Conservation (phyloP, 2,329 filamentous ascomycete genomes). For the Teratosphaeriaceae sp. region DNA sequence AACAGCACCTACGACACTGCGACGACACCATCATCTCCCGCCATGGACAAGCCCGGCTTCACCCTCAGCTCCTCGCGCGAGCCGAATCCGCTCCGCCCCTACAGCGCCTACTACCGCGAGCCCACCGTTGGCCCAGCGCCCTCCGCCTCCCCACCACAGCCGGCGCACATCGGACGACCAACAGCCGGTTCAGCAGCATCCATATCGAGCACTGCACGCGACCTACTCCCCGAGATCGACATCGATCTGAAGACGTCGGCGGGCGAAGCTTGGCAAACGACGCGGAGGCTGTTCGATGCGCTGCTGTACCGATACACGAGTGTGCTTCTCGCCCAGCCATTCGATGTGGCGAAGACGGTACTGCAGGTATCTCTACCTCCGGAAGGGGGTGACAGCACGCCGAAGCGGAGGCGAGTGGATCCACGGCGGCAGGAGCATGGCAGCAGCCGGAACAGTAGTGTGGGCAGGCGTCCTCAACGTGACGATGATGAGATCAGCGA, state of each 20-base stretch:
- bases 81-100: constrained; percentile 61
- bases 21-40: background rate
- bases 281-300: constrained; percentile 73
- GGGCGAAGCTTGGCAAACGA: constrained; percentile 30
- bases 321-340: constrained; percentile 85
- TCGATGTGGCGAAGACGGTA: constrained; percentile 93
- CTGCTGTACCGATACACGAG: constrained; percentile 88
- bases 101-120: constrained; percentile 39
- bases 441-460: constrained; percentile 5
- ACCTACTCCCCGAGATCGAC: constrained; percentile 84
- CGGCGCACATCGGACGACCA: constrained; percentile 40
- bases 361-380: constrained; percentile 62
- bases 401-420: constrained; percentile 21
- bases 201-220: constrained; percentile 62
- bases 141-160: constrained; percentile 30
- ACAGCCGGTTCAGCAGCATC: constrained; percentile 29
- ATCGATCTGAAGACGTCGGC: constrained; percentile 50
- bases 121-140: constrained; percentile 57
- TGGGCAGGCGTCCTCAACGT: constrained; percentile 10
- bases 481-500: constrained; percentile 15
- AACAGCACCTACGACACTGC: background rate
- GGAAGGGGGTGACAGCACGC: constrained; percentile 26
- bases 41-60: constrained; percentile 13
- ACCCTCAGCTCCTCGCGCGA: constrained; percentile 39
- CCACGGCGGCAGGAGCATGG: constrained; percentile 2